A percentile compares a stretch with the other conserved stretches of the same genome.
These are phyloP conservation scores for Podila minutissima DNA, from an alignment of 192 early-diverging fungal genomes.

Conservation along the genomic window DNA sequence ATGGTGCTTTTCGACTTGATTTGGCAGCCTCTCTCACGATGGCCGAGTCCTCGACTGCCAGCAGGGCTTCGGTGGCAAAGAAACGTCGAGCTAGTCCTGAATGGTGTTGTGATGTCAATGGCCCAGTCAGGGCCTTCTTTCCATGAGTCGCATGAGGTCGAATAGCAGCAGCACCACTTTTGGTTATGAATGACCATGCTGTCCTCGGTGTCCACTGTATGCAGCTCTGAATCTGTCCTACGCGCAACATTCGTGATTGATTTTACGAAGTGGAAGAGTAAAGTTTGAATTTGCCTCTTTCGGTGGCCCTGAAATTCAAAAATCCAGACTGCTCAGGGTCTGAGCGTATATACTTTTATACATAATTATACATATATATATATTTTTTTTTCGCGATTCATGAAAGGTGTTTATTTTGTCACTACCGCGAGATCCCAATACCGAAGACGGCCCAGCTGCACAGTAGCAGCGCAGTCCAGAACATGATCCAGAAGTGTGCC, in stretches of 20 bases:
- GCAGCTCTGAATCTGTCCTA: slow-evolving; percentile 7
- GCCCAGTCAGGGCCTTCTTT: not conserved
- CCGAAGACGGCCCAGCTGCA: slow-evolving; percentile 43
- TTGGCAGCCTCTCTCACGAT: not conserved
- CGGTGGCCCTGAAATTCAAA: not conserved
- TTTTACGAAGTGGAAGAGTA: not conserved
- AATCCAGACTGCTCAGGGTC: not conserved
- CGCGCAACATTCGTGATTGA: slow-evolving; percentile 8
- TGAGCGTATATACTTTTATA: not conserved
- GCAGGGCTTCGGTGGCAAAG: slow-evolving; percentile 10
- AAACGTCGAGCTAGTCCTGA: not conserved
- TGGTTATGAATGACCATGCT: not conserved
- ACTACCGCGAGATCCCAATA: slow-evolving; percentile 25
- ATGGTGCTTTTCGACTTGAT: too few relatives aligned
- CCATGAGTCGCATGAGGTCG: not conserved
- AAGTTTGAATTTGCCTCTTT: too few relatives aligned
- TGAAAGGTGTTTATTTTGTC: not conserved
- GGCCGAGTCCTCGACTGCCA: slow-evolving; percentile 7
- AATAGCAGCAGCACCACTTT: too few relatives aligned
- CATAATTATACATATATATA: too few relatives aligned
- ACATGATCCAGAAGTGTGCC: slow-evolving; percentile 45
- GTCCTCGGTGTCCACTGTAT: not conserved
- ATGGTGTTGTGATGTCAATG: not conserved
- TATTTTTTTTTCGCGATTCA: not conserved
- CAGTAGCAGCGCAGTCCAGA: slow-evolving; percentile 29